Percentiles rank a stretch among this genome's conserved stretches.
Evolutionary conservation across 352 stramenopile species (phyloP).

Genomic region (Globisporangium camurandrum): DNA sequence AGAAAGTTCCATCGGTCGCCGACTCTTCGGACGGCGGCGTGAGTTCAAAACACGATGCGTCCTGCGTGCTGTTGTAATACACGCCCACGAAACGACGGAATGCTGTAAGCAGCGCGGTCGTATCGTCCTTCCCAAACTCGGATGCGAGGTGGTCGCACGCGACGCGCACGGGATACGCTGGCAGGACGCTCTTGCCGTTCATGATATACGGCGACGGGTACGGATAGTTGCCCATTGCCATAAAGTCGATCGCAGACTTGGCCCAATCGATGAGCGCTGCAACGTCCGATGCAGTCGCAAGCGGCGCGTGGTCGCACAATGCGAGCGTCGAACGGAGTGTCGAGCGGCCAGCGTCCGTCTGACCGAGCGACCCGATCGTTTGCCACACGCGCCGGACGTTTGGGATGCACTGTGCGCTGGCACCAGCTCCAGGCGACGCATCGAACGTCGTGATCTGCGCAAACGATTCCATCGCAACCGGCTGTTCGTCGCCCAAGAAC

Average conservation of each 20-base stretch:
- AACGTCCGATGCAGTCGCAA: slow-evolving; percentile 40
- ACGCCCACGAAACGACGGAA: slow-evolving; percentile 58
- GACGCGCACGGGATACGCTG: slow-evolving; percentile 84
- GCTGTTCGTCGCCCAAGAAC: slow-evolving; percentile 51
- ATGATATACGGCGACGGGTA: slow-evolving; percentile 95
- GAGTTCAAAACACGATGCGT: slow-evolving; percentile 48
- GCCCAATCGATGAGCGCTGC: slow-evolving; percentile 50
- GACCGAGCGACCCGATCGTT: slow-evolving; percentile 42
- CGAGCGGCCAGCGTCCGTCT: slow-evolving; percentile 34
- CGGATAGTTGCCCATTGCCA: slow-evolving; percentile 96
- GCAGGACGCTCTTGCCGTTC: slow-evolving; percentile 78
- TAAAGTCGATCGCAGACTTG: slow-evolving; percentile 83
- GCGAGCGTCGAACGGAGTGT: slow-evolving; percentile 30
- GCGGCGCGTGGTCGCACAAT: slow-evolving; percentile 41
- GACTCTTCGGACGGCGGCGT: slow-evolving; percentile 44
- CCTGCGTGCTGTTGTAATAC: slow-evolving; percentile 68
- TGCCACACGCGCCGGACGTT: slow-evolving; percentile 75
- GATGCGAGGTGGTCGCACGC: slow-evolving; percentile 67
- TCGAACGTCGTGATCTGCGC: slow-evolving; percentile 47
- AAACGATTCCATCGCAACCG: slow-evolving; percentile 65
- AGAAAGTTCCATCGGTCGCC: slow-evolving; percentile 54
- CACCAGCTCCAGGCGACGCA: slow-evolving; percentile 57
- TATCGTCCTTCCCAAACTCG: slow-evolving; percentile 27
- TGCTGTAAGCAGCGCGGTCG: slow-evolving; percentile 31
- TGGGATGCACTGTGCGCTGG: slow-evolving; percentile 49